Base-by-base conservation (phyloP, 176 grass and related monocot species). In the Alopecurus myosuroides region DNA sequence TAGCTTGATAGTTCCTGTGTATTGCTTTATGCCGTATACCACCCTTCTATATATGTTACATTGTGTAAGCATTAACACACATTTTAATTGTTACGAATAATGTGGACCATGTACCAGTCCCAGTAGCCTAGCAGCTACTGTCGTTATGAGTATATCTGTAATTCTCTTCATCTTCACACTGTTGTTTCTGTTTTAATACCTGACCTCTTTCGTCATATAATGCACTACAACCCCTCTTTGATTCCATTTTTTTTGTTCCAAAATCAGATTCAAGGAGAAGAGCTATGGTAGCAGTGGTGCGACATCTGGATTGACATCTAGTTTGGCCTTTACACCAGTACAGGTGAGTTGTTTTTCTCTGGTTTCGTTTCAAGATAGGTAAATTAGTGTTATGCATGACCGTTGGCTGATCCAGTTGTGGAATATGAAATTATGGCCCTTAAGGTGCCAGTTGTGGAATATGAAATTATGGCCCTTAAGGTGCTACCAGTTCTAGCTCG, bases 241-340 rank as follows among this genome's bases (percentile, higher is more conserved):
- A 76, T 25, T 85, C 7, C 33, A 81, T 77, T 19, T 70, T 83
- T 3, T 9, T 60, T n/a, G n/a, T 86, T 78, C 8, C 18, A 80
- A 81, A 83, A 70, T 85, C 77, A 97, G 95, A 81, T 95, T 95
- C 71, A 98, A 98, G 82, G 91, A 98, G 91, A 98, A 91, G 85
- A 91, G 65, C 50, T 95, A 88, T 41, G 95, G 92, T 72, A 93
- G 90, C 65, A 89, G 92, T 29, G 95, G 95, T 41, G 95, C 90
- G 18, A 98, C 88, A 72, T 93, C 95, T 74, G 95, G 95, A 76
- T 61, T 98, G 71, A 94, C 95, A 19, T 95, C 95, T 69, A 98
- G 92, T 90, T 90, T 95, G 35, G 95, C 95, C 51, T 98, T 93
- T 82, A 98, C 95, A 67, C 92, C 95, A 77, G 92, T 98, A 58